Percentiles rank a stretch among this genome's conserved stretches.
phyloP scores from a whole-genome alignment of 2,329 filamentous ascomycete species.

The Podosphaera aphanis region DNA sequence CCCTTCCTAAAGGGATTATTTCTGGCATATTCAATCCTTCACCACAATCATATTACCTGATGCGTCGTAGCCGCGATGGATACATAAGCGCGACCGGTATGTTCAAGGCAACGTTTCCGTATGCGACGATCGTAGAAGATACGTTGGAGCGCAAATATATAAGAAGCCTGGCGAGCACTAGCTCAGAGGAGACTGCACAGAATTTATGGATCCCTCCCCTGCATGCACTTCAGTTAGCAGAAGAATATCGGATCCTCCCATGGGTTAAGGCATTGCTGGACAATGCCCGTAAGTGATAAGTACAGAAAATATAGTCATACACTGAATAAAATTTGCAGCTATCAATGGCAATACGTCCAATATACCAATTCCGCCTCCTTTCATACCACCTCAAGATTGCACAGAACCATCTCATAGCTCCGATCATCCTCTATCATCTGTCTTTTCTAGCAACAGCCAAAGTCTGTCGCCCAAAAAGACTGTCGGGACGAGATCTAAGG shows the following conservation, averaged over 20 bases:
- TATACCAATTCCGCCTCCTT: conserved; percentile 44
- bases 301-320: background rate
- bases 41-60: conserved; percentile 88
- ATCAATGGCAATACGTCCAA: conserved; percentile 28
- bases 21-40: conserved; percentile 76
- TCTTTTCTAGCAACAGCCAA: conserved; percentile 25
- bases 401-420: conserved; percentile 16
- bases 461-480: conserved; percentile 23
- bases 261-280: conserved; percentile 92
- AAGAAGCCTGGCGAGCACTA: conserved; percentile 60
- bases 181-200: conserved; percentile 76
- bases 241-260: conserved; percentile 62
- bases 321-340: conserved; percentile 15
- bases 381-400: conserved; percentile 25
- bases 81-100: conserved; percentile 72
- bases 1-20: conserved; percentile 70
- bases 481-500: conserved; percentile 17
- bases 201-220: conserved; percentile 88
- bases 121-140: conserved; percentile 48
- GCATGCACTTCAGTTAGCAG: conserved; percentile 56
- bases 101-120: conserved; percentile 79
- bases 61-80: conserved; percentile 71
- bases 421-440: conserved; percentile 32
- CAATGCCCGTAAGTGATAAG: conserved; percentile 27
- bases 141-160: conserved; percentile 60